These are phyloP conservation scores for Diversispora epigaea DNA, from an alignment of 192 early-diverging fungal genomes.

Conservation along the genomic window DNA sequence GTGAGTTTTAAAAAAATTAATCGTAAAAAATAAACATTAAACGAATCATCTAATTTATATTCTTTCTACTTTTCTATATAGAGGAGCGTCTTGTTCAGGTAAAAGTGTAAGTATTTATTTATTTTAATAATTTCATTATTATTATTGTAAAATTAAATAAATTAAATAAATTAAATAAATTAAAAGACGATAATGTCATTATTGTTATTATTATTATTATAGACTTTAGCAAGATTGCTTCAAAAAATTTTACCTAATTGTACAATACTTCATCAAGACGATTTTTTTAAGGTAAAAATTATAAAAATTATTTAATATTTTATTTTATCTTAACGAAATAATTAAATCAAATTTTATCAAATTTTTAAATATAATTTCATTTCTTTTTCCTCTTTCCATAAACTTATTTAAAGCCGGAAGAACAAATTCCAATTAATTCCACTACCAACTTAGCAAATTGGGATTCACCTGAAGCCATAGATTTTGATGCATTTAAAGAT, in stretches of 20 bases:
- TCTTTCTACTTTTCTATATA: conserved; percentile 39
- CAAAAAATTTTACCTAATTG: conserved; percentile 58
- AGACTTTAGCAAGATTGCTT: conserved; percentile 59
- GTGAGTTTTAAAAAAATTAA: neutral
- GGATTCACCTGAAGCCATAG: conserved; percentile 77
- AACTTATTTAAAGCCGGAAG: conserved; percentile 44
- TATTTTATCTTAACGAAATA: neutral
- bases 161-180: neutral
- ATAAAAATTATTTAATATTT: neutral
- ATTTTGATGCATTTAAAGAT: conserved; percentile 43
- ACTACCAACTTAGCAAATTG: conserved; percentile 64
- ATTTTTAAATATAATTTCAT: neutral
- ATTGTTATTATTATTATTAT: conserved; percentile 5
- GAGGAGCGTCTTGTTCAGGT: conserved; percentile 72
- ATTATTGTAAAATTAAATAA: neutral
- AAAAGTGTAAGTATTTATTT: conserved; percentile 55
- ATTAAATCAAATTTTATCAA: neutral
- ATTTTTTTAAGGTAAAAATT: conserved; percentile 59
- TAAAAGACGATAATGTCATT: neutral
- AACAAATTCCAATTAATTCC: conserved; percentile 61
- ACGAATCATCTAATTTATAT: neutral
- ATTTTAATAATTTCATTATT: no score
- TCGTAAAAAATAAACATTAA: neutral
- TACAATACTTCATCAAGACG: conserved; percentile 70
- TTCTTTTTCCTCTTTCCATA: neutral